Base-by-base conservation (phyloP, 106 monocot genomes). In the Apostasia shenzhenica region DNA sequence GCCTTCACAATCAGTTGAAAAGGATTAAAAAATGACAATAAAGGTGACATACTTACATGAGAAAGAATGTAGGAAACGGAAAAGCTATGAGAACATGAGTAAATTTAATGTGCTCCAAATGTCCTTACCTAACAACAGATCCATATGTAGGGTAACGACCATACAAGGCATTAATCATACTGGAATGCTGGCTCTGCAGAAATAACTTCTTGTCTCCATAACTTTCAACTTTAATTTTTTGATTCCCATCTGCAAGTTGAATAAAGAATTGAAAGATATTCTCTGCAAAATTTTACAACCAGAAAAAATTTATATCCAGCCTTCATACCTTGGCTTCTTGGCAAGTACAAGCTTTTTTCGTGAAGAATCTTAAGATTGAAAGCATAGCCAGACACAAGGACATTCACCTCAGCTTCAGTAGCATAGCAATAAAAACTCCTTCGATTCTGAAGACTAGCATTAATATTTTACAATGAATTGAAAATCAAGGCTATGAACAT, bases 81-180 rank as follows among this genome's bases (percentile, higher is more conserved):
- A 63, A 51, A 12, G 52, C 12, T 26, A 64, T 66, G 3, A 41
- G 11, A 5, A 56, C 8, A 48, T 4, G 3, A 55, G 9, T 13
- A 61, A 14, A 54, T 7, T 54, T 62, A 14, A n/a, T 26, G 26
- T 26, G 26, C 26, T 26, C 26, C 26, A 26, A 26, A 26, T 26
- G 26, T 26, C 6, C 73, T 81, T 44, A 92, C 95, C 95, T 80
- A 6, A 93, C 99, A 81, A 93, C 90, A 5, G 92, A 76, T 3
- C 90, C 92, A 81, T 87, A 99, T 57, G 76, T 70, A 54, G 87
- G 89, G 61, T 79, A 88, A 49, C 87, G 76, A 7, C 99, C 93
- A 67, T 90, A 79, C 69, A 99, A 63, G 66, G 93, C 99, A 93
- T 99, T 92, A 57, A 93, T 93, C 93, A 99, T 99, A 69, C 99